Conservation (phyloP, 2,329 filamentous ascomycete species). For the Rhynchosporium secalis region DNA sequence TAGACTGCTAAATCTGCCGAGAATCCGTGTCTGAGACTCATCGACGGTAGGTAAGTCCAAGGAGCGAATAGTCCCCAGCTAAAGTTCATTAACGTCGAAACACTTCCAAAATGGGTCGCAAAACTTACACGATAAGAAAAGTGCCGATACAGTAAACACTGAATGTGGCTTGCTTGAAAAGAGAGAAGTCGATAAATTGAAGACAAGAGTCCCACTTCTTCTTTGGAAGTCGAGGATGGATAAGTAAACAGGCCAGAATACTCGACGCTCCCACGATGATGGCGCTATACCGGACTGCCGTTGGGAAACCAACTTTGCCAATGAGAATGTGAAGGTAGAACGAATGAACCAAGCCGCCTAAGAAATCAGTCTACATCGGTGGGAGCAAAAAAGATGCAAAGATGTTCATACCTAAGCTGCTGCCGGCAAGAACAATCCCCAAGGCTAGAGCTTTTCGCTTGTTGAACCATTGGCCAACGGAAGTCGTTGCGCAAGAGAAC, state of each 20-base stretch:
- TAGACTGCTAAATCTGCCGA: slow-evolving; percentile 47
- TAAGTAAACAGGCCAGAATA: slow-evolving; percentile 47
- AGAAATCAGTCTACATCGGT: not conserved
- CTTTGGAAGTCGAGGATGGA: slow-evolving; percentile 36
- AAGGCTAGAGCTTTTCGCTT: slow-evolving; percentile 48
- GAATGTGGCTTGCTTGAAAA: slow-evolving; percentile 21
- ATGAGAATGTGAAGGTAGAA: slow-evolving; percentile 56
- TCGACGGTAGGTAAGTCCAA: slow-evolving; percentile 45
- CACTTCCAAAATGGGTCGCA: not conserved
- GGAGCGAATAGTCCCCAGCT: slow-evolving; percentile 53
- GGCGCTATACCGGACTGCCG: slow-evolving; percentile 63
- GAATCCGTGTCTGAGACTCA: slow-evolving; percentile 47
- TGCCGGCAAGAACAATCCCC: slow-evolving; percentile 50
- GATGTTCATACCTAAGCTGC: slow-evolving; percentile 43
- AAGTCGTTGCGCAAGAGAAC: slow-evolving; percentile 45
- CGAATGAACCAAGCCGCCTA: slow-evolving; percentile 56
- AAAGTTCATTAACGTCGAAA: not conserved
- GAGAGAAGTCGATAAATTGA: slow-evolving; percentile 42
- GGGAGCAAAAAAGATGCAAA: not conserved
- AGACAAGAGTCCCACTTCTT: slow-evolving; percentile 33
- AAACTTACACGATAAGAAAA: slow-evolving; percentile 20
- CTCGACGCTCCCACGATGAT: slow-evolving; percentile 45
- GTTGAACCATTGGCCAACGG: slow-evolving; percentile 50
- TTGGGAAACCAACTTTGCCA: slow-evolving; percentile 60
- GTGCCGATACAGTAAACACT: slow-evolving; percentile 21